Conservation (phyloP, 2,329 filamentous ascomycete genomes). For the Fusarium sororula region DNA sequence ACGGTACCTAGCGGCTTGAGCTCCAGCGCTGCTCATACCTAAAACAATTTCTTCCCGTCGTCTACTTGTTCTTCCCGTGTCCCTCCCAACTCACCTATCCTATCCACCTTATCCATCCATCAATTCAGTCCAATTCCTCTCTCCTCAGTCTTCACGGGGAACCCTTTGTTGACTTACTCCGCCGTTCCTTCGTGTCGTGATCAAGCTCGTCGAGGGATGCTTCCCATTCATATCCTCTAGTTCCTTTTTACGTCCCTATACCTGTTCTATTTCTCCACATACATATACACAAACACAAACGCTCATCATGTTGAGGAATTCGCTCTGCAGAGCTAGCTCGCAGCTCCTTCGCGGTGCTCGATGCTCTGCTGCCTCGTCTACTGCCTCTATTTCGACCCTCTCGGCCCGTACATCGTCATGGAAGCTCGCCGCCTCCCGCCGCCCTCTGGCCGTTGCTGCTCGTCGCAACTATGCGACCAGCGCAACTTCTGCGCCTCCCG, state of each 20-base stretch:
- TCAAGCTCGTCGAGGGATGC: slow-evolving; percentile 48
- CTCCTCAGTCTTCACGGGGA: slow-evolving; percentile 33
- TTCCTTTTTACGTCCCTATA: slow-evolving; percentile 11
- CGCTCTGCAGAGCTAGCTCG: slow-evolving; percentile 71
- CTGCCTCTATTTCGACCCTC: slow-evolving; percentile 55
- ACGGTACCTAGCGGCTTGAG: slow-evolving; percentile 24
- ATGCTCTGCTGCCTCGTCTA: slow-evolving; percentile 53
- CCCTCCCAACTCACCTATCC: slow-evolving; percentile 8
- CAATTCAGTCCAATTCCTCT: slow-evolving; percentile 30
- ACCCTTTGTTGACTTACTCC: slow-evolving; percentile 56
- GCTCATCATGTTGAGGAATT: slow-evolving; percentile 75
- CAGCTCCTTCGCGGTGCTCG: slow-evolving; percentile 67
- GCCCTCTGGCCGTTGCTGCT: slow-evolving; percentile 58
- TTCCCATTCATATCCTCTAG: slow-evolving; percentile 39
- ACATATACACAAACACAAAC: slow-evolving; percentile 17
- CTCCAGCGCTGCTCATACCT: slow-evolving; percentile 27
- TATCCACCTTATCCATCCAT: slow-evolving; percentile 1
- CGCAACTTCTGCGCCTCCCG: slow-evolving; percentile 65
- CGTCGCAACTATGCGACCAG: slow-evolving; percentile 64
- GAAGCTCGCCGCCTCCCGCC: slow-evolving; percentile 57
- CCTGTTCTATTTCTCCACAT: slow-evolving; percentile 32
- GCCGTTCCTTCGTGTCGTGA: slow-evolving; percentile 54
- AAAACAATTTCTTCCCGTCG: slow-evolving; percentile 38
- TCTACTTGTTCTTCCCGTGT: slow-evolving; percentile 26
- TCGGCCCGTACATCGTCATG: slow-evolving; percentile 54